A percentile compares a stretch with the other conserved stretches of the same genome.
These are phyloP conservation scores for Mrakia gelida DNA, from an alignment of 768 basidiomycete species.

Conservation along the genomic window DNA sequence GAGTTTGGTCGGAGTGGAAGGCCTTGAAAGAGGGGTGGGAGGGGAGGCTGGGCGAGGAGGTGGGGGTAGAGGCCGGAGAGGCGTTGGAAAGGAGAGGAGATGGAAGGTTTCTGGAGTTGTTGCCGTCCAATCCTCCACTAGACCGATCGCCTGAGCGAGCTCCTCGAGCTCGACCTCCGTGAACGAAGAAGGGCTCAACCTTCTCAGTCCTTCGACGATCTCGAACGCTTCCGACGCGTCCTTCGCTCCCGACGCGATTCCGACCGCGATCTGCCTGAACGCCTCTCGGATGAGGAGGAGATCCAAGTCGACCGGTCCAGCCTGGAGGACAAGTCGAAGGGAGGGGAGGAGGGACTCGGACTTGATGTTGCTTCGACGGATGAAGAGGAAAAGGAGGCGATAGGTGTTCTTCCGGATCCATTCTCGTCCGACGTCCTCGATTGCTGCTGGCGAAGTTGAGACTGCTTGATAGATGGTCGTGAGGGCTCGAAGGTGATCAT, in stretches of 20 bases:
- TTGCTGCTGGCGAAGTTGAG: no score
- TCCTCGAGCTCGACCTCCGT: neutral
- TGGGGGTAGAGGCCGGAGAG: neutral
- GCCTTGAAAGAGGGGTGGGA: neutral
- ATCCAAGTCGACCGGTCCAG: neutral
- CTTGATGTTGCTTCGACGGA: neutral
- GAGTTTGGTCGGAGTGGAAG: neutral
- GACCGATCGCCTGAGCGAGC: neutral
- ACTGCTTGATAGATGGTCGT: no score
- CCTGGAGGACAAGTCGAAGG: neutral
- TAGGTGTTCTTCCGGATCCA: neutral
- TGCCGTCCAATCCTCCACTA: neutral
- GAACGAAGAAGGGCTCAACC: neutral
- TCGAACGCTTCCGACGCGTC: slow-evolving; percentile 7
- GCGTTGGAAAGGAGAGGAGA: neutral
- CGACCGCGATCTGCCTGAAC: neutral
- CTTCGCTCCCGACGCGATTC: neutral
- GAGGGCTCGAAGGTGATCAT: no score
- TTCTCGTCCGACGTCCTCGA: no score
- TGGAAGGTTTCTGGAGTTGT: neutral
- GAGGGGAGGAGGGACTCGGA: neutral
- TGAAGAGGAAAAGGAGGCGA: neutral
- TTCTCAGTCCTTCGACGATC: neutral
- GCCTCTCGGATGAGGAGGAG: neutral
- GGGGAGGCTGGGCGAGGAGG: neutral